Conservation (phyloP, 441 rosid genomes). For the Populus hybrid region DNA sequence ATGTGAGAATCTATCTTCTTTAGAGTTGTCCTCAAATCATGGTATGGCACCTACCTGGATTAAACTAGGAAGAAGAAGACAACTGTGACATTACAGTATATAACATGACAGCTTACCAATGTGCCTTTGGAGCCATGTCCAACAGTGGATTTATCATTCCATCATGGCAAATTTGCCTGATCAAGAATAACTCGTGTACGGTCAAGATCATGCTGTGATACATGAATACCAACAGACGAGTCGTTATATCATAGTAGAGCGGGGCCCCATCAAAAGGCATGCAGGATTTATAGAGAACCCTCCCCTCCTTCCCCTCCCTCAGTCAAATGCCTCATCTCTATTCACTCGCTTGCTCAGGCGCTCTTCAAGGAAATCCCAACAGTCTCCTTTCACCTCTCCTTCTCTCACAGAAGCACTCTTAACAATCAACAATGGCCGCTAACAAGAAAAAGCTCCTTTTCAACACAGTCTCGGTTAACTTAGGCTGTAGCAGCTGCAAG, state of each 20-base stretch:
- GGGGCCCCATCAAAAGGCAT: neutral
- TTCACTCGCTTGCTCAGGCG: neutral
- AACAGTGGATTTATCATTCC: neutral
- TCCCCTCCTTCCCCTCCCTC: no score
- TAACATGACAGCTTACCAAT: neutral
- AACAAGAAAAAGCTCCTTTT: slow-evolving; percentile 46
- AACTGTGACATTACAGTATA: neutral
- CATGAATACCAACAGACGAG: neutral
- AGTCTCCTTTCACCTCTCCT: neutral
- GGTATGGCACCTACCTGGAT: neutral
- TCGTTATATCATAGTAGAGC: neutral
- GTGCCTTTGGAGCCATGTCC: neutral
- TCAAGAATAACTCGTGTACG: neutral
- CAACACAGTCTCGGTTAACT: slow-evolving; percentile 56
- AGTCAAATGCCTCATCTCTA: slow-evolving; percentile 1
- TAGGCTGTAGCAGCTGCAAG: slow-evolving; percentile 69
- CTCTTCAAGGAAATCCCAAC: neutral
- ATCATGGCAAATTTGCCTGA: neutral
- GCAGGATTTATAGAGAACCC: neutral
- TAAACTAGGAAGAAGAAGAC: neutral
- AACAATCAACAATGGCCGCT: slow-evolving; percentile 18
- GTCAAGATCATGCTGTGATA: slow-evolving; percentile 5
- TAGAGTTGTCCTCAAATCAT: neutral
- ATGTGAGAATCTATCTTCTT: neutral
- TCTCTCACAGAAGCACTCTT: neutral